phyloP scores from a whole-genome alignment of 192 early-diverging fungal genomes.

The Entrophospora sp. region DNA sequence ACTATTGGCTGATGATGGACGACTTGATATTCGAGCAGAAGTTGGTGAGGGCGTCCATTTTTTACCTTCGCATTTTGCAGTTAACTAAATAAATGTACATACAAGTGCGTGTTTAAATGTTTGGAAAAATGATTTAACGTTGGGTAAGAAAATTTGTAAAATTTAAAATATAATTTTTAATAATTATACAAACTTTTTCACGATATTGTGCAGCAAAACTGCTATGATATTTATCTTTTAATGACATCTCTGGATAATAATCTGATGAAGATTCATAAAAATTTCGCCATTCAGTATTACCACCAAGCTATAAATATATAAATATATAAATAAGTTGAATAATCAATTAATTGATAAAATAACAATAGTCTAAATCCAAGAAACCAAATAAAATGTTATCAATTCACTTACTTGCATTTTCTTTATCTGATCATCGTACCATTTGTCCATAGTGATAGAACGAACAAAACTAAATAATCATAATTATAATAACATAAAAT shows the following conservation, averaged over 20 bases:
- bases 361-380: too few relatives aligned
- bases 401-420: slow-evolving; percentile 65
- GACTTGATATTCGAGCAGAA: slow-evolving; percentile 6
- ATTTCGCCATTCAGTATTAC: slow-evolving; percentile 74
- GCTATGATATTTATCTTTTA: slow-evolving; percentile 82
- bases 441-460: slow-evolving; percentile 98
- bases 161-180: slow-evolving; percentile 5
- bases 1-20: neutral
- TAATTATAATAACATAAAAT: neutral
- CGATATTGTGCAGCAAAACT: slow-evolving; percentile 79
- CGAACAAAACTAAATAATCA: slow-evolving; percentile 74
- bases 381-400: too few relatives aligned
- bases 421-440: slow-evolving; percentile 90
- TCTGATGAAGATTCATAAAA: slow-evolving; percentile 82
- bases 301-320: slow-evolving; percentile 51
- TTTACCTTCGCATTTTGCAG: slow-evolving; percentile 50
- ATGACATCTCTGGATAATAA: slow-evolving; percentile 61
- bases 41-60: slow-evolving; percentile 38
- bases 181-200: slow-evolving; percentile 64
- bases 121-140: too few relatives aligned
- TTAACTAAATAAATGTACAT: slow-evolving; percentile 34
- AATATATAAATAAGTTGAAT: too few relatives aligned
- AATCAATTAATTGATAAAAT: too few relatives aligned
- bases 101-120: too few relatives aligned
- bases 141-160: too few relatives aligned